Evolutionary conservation across 352 stramenopile species (phyloP), one percentile per base, ranked within the genome.

Genomic region (Phytophthora quininea): DNA sequence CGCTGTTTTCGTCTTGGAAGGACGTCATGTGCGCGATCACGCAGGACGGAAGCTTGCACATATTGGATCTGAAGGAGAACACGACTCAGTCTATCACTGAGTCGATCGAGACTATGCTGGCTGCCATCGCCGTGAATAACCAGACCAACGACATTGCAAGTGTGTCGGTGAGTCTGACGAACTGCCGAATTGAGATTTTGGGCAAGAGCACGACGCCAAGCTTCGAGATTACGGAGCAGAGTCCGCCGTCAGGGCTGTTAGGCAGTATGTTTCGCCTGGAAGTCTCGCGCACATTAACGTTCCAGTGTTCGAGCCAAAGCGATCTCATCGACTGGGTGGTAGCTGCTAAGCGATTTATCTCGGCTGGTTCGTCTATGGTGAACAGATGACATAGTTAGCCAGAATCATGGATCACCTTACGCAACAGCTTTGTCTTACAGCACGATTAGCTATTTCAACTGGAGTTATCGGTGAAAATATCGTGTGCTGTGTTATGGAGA

Each of bases 271-370:
- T 94, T 49, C 68, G 83, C 31, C 76, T 90, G 29, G 86, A 86
- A 35, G 70, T 69, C 2, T 85, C 79, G 10, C 82, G 84, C 58
- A 91, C 85, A 43, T 80, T 93, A 62, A 88, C 79, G 19, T 95
- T 95, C 67, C 84, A 95, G 69, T 95, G 87, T 63, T 59, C 80
- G 15, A 90, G 55, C 55, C 87, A 93, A 52, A 82, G 67, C 52
- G 85, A 95, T 51, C 62, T 95, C 3, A 84, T 95, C 62, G 87
- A 93, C 48, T 95, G 87, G 87, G 80, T 93, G 19, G 84, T 95
- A 15, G 83, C 85, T 7, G 80, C 84, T 37, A 89, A 92, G 68
- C 75, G 65, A 14, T 89, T 94, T 48, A 84, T 92, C 58, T 80
- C 82, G 12, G 65, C 76, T 2, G 67, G 78, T 19, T 75, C 75